phyloP scores from a whole-genome alignment of 2,329 filamentous ascomycete species.

The Exophiala sp. region DNA sequence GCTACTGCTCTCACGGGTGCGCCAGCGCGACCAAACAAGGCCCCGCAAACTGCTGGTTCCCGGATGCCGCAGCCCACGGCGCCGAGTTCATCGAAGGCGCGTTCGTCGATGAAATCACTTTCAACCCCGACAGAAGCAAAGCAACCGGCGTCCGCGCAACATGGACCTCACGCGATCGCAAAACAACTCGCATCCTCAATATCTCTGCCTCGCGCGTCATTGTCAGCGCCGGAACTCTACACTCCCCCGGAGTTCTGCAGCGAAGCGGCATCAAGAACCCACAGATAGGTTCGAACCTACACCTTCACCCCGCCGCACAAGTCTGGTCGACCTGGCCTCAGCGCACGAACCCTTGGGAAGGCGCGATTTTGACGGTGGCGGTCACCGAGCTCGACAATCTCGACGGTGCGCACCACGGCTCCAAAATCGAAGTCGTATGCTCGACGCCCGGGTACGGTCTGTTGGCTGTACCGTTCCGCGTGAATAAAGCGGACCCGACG shows the following conservation, averaged over 20 bases:
- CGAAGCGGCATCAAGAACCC: conserved; percentile 77
- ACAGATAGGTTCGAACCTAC: conserved; percentile 76
- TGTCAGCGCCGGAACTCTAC: conserved; percentile 70
- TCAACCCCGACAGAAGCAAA: conserved; percentile 49
- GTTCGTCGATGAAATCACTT: conserved; percentile 65
- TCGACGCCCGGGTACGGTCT: conserved; percentile 13
- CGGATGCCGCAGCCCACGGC: conserved; percentile 72
- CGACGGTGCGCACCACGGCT: conserved; percentile 75
- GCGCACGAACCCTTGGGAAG: conserved; percentile 40
- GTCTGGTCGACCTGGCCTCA: conserved; percentile 24
- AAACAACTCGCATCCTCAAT: conserved; percentile 59
- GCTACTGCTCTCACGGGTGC: conserved; percentile 60
- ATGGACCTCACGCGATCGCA: conserved; percentile 69
- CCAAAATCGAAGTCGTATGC: conserved; percentile 69
- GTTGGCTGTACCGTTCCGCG: conserved; percentile 56
- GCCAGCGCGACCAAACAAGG: conserved; percentile 71
- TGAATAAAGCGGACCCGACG: neutral
- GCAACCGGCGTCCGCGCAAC: conserved; percentile 69
- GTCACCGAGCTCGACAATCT: conserved; percentile 76
- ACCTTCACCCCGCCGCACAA: conserved; percentile 67
- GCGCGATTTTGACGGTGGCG: conserved; percentile 74
- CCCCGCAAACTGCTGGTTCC: conserved; percentile 71
- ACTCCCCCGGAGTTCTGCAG: conserved; percentile 71
- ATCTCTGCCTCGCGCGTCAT: conserved; percentile 79
- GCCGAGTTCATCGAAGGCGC: conserved; percentile 84